A percentile compares a stretch with the other conserved stretches of the same genome.
Conservation (phyloP, 2,329 filamentous ascomycete species). For the Periconia sp. region DNA sequence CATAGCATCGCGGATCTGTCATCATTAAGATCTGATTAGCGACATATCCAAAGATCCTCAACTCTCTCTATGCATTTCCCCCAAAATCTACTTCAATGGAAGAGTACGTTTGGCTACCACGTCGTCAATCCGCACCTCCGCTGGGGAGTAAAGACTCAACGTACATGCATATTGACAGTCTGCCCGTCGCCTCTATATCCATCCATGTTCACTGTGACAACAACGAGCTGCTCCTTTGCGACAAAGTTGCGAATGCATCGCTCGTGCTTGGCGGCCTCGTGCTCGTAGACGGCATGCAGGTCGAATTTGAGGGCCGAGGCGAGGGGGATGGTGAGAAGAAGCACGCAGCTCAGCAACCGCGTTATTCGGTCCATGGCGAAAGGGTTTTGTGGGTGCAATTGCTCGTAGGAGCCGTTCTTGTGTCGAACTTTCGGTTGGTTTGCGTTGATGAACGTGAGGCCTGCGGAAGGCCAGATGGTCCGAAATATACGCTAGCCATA, state of each 20-base stretch:
- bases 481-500: conserved; percentile 15
- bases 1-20: conserved; percentile 87
- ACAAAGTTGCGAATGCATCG: conserved; percentile 98
- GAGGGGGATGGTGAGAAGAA: conserved; percentile 47
- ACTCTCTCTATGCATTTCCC: background rate
- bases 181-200: conserved; percentile 91
- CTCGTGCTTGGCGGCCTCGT: conserved; percentile 67
- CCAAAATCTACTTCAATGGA: background rate
- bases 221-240: conserved; percentile 85
- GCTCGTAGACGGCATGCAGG: conserved; percentile 67
- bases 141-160: conserved; percentile 32
- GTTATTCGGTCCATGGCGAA: conserved; percentile 40
- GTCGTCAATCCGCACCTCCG: background rate
- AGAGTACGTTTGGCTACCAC: background rate
- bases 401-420: background rate
- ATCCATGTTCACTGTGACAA: conserved; percentile 86
- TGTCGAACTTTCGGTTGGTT: no score
- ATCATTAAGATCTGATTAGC: conserved; percentile 2
- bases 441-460: no score
- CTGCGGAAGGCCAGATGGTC: conserved; percentile 37
- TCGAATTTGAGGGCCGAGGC: conserved; percentile 87
- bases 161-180: conserved; percentile 89
- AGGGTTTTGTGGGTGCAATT: conserved; percentile 6
- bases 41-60: background rate
- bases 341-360: conserved; percentile 29